phyloP scores from a whole-genome alignment of 768 basidiomycete species.

The Lactifluus subvellereus region DNA sequence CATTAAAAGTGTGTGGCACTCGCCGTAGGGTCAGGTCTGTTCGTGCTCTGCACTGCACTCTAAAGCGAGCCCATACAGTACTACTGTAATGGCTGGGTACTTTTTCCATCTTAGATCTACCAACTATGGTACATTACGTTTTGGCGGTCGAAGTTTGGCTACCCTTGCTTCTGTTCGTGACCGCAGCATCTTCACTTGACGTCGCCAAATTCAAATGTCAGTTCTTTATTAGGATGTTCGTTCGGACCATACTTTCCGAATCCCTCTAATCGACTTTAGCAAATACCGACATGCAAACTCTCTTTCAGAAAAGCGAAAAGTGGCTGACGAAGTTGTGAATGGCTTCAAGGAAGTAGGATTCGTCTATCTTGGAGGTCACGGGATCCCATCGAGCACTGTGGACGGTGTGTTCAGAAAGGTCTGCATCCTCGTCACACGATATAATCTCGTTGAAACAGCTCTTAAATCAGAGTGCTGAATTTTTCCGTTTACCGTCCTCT shows the following conservation, averaged over 20 bases:
- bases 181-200: not conserved
- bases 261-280: slow-evolving; percentile 71
- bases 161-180: slow-evolving; percentile 8
- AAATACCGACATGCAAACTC: slow-evolving; percentile 53
- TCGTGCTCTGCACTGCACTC: not conserved
- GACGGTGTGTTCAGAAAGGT: slow-evolving; percentile 63
- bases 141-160: not conserved
- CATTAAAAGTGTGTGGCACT: not conserved
- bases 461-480: slow-evolving; percentile 58
- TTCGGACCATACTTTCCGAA: slow-evolving; percentile 40
- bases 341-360: slow-evolving; percentile 82
- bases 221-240: slow-evolving; percentile 31
- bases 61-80: not conserved
- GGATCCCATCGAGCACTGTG: slow-evolving; percentile 54
- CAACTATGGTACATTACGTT: not conserved
- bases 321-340: slow-evolving; percentile 63
- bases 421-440: not conserved
- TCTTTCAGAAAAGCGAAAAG: slow-evolving; percentile 48
- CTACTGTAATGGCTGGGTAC: slow-evolving; percentile 1
- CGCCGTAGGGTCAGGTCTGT: not conserved
- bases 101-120: not conserved
- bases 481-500: slow-evolving; percentile 61
- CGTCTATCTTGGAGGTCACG: slow-evolving; percentile 70
- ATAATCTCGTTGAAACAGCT: not conserved
- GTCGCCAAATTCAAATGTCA: not conserved